A percentile compares a stretch with the other conserved stretches of the same genome.
These are phyloP conservation scores for Mycena olivaceomarginata DNA, from an alignment of 768 basidiomycete species.

Conservation along the genomic window DNA sequence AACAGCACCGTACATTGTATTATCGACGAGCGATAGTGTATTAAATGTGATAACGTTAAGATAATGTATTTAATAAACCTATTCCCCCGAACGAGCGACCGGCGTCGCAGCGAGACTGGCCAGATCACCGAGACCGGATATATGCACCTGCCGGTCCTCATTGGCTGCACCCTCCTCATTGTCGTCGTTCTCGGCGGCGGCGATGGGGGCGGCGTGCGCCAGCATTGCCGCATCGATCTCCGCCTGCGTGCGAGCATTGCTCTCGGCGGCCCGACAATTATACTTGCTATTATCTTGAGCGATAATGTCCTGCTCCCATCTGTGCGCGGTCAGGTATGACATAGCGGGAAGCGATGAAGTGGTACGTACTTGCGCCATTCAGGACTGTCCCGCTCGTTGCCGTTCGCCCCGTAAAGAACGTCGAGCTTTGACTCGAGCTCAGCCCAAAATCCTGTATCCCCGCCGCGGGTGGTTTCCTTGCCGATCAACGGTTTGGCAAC, in stretches of 20 bases:
- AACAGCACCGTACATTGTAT: not conserved
- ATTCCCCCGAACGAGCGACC: not conserved
- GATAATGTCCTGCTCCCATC: slow-evolving; percentile 8
- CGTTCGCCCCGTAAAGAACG: not conserved
- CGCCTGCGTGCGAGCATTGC: not conserved
- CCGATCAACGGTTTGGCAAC: not conserved
- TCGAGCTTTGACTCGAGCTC: not conserved
- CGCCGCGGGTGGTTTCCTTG: not conserved
- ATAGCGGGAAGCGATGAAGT: not conserved
- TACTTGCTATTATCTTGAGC: not conserved
- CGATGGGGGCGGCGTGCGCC: not conserved
- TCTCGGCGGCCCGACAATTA: not conserved
- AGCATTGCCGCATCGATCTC: slow-evolving; percentile 7
- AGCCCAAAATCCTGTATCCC: not conserved
- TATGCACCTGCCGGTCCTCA: not conserved
- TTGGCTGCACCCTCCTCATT: not conserved
- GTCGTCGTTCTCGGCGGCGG: not conserved
- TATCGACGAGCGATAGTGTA: not conserved
- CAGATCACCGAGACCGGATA: not conserved
- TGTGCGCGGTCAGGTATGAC: not conserved
- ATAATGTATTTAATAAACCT: not conserved
- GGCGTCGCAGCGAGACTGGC: not conserved
- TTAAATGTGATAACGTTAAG: not conserved
- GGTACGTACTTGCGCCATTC: not conserved
- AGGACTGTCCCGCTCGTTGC: not conserved